A percentile compares a stretch with the other conserved stretches of the same genome.
phyloP scores from a whole-genome alignment of 306 rosid genomes.

The Aeschynomene evenia region DNA sequence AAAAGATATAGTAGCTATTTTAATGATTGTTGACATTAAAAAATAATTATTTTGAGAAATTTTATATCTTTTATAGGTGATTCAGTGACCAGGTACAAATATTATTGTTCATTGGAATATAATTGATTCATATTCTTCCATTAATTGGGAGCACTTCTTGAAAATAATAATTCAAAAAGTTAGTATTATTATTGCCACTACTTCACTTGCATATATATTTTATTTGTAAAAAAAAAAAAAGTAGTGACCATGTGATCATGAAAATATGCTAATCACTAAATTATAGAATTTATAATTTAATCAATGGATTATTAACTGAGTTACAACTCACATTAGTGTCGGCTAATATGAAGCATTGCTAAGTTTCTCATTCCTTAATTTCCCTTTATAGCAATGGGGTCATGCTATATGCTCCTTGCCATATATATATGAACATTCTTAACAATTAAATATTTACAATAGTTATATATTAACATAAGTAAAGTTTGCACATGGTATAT shows the following conservation, averaged over 20 bases:
- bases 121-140: not conserved
- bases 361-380: not conserved
- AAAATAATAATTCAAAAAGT: not conserved
- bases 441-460: not conserved
- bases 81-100: no score
- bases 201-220: no score
- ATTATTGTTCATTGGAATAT: no score
- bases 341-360: conserved; percentile 24
- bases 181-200: not conserved
- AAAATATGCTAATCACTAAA: not conserved
- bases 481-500: not conserved
- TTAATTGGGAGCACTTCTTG: not conserved
- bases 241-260: conserved; percentile 13
- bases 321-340: not conserved
- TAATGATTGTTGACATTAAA: no score
- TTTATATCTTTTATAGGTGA: no score
- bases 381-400: not conserved
- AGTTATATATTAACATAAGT: not conserved
- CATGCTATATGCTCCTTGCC: not conserved
- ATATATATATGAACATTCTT: not conserved
- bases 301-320: not conserved
- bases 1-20: no score
- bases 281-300: not conserved
- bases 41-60: no score
- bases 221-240: not conserved